Evolutionary conservation across 2,329 filamentous ascomycete species (phyloP), one percentile per base, ranked within the genome.

Genomic region (Hymenoscyphus occultus): DNA sequence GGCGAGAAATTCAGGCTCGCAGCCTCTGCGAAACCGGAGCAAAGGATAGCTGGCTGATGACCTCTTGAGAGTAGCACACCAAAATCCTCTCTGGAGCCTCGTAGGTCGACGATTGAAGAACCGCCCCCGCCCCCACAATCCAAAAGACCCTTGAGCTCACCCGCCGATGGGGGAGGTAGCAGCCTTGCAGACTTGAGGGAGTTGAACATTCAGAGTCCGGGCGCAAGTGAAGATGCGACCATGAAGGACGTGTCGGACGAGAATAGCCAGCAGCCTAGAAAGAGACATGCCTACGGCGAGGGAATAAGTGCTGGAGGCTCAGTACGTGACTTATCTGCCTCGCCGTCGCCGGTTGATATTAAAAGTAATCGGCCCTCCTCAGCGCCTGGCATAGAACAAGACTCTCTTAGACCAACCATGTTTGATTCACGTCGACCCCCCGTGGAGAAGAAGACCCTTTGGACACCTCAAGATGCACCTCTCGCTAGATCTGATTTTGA

Each of bases 251-350:
- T 59, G 13, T 65, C 59, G 12, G 69, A 70, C 19, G 66, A 68
- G n/a, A 64, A 39, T 9, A 22, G 62, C 35, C 65, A 70, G 1
- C 68, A 69, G 19, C 72, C 72, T 16, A 57, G 71, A 14, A 74
- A 74, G 42, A 67, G 71, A 62, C 64, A 68, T 9, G 72, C 72
- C 0, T 59, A 69, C 5, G 73, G 71, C 1, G 72, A 73, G 60
- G 72, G 73, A 16, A 74, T 74, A 32, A 71, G 69, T n/a, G 67
- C 69, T 48, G 71, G 72, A 1, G 72, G 71, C 32, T 68, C 62
- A 9, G 66, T 63, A 54, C 57, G 63, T 65, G 31, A 40, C 60
- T 28, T 56, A 63, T 51, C 65, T 71, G 39, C 69, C 69, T 0
- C 66, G 64, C 35, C 63, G 54, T 32, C 16, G 42, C n/a, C 71